Percentiles rank a stretch among this genome's conserved stretches.
phyloP scores from a whole-genome alignment of 2,329 filamentous ascomycete species.

The Erysiphe pulchra region DNA sequence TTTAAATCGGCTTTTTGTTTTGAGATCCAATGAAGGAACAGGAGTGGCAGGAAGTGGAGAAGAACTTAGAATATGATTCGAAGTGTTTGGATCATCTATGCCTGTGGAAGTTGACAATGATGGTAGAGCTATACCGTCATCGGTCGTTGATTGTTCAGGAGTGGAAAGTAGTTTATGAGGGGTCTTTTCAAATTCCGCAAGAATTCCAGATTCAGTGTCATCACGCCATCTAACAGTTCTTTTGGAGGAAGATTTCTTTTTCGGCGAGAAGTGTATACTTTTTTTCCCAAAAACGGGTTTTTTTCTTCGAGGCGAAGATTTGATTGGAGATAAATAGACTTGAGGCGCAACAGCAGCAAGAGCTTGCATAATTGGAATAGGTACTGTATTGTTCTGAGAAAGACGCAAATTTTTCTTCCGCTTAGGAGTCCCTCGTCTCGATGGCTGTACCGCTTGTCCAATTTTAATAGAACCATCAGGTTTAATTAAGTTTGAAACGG shows the following conservation, averaged over 20 bases:
- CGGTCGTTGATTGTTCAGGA: slow-evolving; percentile 27
- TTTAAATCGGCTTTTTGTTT: slow-evolving; percentile 57
- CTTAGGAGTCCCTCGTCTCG: slow-evolving; percentile 51
- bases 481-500: slow-evolving; percentile 66
- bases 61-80: slow-evolving; percentile 17
- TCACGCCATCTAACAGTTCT: slow-evolving; percentile 78
- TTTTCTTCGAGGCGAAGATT: slow-evolving; percentile 56
- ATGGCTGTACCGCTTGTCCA: slow-evolving; percentile 41
- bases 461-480: slow-evolving; percentile 45
- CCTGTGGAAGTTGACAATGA: slow-evolving; percentile 26
- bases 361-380: slow-evolving; percentile 15
- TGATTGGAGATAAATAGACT: slow-evolving; percentile 36
- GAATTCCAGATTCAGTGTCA: slow-evolving; percentile 60
- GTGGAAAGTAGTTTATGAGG: slow-evolving; percentile 42
- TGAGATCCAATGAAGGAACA: slow-evolving; percentile 31
- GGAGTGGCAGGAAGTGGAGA: slow-evolving; percentile 31
- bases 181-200: slow-evolving; percentile 82
- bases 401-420: slow-evolving; percentile 27
- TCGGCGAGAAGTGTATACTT: slow-evolving; percentile 59
- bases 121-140: slow-evolving; percentile 18
- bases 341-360: slow-evolving; percentile 13
- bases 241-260: slow-evolving; percentile 40
- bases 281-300: slow-evolving; percentile 41
- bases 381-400: slow-evolving; percentile 4
- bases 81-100: slow-evolving; percentile 7